Base-by-base conservation (phyloP, 2,329 filamentous ascomycete genomes). In the Dactylellina sp. region DNA sequence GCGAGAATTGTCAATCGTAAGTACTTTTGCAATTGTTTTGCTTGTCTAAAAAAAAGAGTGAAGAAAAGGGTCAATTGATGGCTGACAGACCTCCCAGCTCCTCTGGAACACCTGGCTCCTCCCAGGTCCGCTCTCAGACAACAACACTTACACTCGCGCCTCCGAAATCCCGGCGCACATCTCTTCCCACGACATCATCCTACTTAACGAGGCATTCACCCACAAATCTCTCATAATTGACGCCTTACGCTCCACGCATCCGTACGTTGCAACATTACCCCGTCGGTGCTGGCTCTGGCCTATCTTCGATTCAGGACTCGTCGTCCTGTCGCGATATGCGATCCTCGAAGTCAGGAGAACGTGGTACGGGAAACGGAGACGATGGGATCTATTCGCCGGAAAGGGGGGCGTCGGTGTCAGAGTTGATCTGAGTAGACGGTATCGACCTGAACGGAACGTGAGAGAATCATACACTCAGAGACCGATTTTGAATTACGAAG, bases 21-120 rank as follows among this genome's bases (percentile, higher is more conserved):
- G 68, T 39, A 14, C 6, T 56, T 16, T 39, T 46, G 18, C 22
- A n/a, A n/a, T n/a, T n/a, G n/a, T n/a, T n/a, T n/a, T n/a, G n/a
- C n/a, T n/a, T n/a, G n/a, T n/a, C n/a, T n/a, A n/a, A n/a, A n/a
- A n/a, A n/a, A n/a, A n/a, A n/a, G n/a, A n/a, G n/a, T n/a, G n/a
- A n/a, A n/a, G n/a, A n/a, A n/a, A n/a, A n/a, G n/a, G n/a, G n/a
- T n/a, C 39, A 25, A 50, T 50, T 16, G n/a, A 16, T 20, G 28
- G 14, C 16, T 18, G 20, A 46, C 12, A 49, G 9, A 16, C 5
- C 11, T 7, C 7, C 44, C 7, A 72, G 68, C 68, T 72, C 39
- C 60, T 72, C 1, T 72, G 68, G 68, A 72, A 72, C 46, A 72
- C 68, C 22, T 72, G 68, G 68, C 55, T 72, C 0, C 68, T 72